Conservation (phyloP, 768 basidiomycete genomes). For the Grammothele lineata region DNA sequence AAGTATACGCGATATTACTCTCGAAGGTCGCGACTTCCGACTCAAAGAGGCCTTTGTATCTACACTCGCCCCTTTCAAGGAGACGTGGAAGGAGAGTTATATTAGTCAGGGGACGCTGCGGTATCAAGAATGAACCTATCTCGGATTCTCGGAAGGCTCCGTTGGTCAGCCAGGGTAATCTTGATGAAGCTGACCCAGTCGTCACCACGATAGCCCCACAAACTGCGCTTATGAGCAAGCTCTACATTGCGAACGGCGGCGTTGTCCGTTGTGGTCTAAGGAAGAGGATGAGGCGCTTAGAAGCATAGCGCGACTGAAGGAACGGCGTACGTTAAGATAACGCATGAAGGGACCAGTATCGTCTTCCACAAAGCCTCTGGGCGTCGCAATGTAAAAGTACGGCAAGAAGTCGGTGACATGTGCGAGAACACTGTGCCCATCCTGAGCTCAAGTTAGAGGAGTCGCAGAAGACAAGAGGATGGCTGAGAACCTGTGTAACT, state of each 20-base stretch:
- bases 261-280: not conserved
- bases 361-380: constrained; percentile 70
- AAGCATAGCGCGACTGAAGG: constrained; percentile 21
- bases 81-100: constrained; percentile 29
- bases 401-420: constrained; percentile 81
- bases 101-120: constrained; percentile 3
- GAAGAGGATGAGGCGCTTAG: too few species aligned
- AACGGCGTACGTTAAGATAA: constrained; percentile 61
- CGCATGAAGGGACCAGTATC: constrained; percentile 64
- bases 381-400: constrained; percentile 89
- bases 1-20: constrained; percentile 86
- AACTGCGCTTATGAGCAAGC: constrained; percentile 59
- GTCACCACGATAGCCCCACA: constrained; percentile 91
- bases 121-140: constrained; percentile 60
- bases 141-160: constrained; percentile 81
- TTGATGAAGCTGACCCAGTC: constrained; percentile 79
- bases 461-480: not conserved
- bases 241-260: constrained; percentile 49
- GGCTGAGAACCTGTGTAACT: constrained; percentile 68
- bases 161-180: constrained; percentile 70
- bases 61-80: constrained; percentile 53
- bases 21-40: constrained; percentile 71
- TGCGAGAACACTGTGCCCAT: constrained; percentile 85
- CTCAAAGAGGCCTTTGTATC: constrained; percentile 42
- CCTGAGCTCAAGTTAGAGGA: constrained; percentile 35